Conservation (phyloP, 306 rosid genomes). For the Cucurbita argyrosperma region DNA sequence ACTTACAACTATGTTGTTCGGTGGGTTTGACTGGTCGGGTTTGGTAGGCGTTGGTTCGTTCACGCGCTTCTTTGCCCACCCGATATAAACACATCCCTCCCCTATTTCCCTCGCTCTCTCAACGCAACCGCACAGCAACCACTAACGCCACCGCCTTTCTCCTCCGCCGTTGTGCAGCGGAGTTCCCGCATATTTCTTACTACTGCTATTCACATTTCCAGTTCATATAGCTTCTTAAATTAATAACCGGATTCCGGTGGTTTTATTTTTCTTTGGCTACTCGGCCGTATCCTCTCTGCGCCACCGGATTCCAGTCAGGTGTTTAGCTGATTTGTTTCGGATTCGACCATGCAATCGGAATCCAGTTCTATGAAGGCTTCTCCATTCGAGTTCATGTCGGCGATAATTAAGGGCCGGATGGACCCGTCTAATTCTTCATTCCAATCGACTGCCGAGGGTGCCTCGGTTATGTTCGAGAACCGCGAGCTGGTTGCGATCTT, state of each 20-base stretch:
- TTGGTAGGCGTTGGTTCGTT: constrained; percentile 24
- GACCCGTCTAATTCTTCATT: constrained; percentile 11
- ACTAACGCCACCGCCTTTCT: not conserved
- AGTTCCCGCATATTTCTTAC: not conserved
- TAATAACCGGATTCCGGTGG: constrained; percentile 6
- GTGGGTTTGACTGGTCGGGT: constrained; percentile 28
- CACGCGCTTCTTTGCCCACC: constrained; percentile 6
- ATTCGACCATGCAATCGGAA: constrained; percentile 5
- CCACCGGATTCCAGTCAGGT: constrained; percentile 7
- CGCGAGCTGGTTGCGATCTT: constrained; percentile 46
- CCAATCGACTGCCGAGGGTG: constrained; percentile 15
- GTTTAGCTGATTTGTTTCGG: not conserved
- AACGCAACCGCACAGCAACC: not conserved
- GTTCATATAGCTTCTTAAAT: not conserved
- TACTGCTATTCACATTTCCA: not conserved
- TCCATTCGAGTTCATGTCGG: constrained; percentile 10
- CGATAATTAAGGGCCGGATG: constrained; percentile 5
- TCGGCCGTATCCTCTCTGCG: not conserved
- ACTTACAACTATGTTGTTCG: constrained; percentile 6
- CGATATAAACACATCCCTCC: not conserved
- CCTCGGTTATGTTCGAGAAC: constrained; percentile 47
- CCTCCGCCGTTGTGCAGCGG: not conserved
- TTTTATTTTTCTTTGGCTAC: not conserved
- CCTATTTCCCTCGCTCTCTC: constrained; percentile 9
- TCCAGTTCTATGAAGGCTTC: constrained; percentile 8